A percentile compares a stretch with the other conserved stretches of the same genome.
Evolutionary conservation across 768 basidiomycete genomes (phyloP).

Genomic region (Psilocybe cyanescens): DNA sequence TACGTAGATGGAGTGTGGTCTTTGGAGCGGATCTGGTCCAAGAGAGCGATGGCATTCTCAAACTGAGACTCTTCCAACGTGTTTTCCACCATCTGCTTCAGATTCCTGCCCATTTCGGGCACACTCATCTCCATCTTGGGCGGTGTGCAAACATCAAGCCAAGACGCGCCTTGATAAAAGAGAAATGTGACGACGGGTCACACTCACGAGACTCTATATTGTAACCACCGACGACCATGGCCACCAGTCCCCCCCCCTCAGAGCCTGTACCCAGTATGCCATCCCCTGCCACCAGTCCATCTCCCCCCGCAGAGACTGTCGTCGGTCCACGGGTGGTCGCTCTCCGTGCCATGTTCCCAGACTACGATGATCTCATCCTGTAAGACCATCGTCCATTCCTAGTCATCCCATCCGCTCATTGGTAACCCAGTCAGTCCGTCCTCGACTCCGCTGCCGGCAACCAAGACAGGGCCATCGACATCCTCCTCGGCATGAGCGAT

Average conservation of each 20-base stretch:
- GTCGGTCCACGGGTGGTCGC: conserved; percentile 54
- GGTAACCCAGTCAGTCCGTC: conserved; percentile 57
- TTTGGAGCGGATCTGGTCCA: conserved; percentile 66
- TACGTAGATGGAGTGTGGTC: conserved; percentile 58
- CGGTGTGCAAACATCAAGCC: neutral
- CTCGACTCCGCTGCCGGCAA: conserved; percentile 73
- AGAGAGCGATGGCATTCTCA: conserved; percentile 63
- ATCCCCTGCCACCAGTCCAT: neutral
- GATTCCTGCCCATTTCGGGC: conserved; percentile 36
- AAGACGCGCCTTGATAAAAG: conserved; percentile 1
- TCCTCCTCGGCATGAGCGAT: conserved; percentile 85
- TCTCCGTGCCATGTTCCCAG: conserved; percentile 76
- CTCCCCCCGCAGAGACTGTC: conserved; percentile 22
- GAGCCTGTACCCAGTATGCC: neutral
- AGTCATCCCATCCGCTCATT: neutral
- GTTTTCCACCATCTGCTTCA: conserved; percentile 57
- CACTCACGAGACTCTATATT: conserved; percentile 9
- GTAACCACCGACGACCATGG: conserved; percentile 6
- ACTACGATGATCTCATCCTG: conserved; percentile 78
- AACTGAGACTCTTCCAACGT: conserved; percentile 82
- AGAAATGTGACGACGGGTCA: conserved; percentile 20
- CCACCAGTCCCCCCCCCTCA: conserved; percentile 1
- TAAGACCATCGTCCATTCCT: conserved; percentile 33
- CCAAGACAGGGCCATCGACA: conserved; percentile 77
- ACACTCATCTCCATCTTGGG: conserved; percentile 3